Evolutionary conservation across 108 stramenopile species (phyloP), one percentile per base, ranked within the genome.

Genomic region (Nitzschia sp.): DNA sequence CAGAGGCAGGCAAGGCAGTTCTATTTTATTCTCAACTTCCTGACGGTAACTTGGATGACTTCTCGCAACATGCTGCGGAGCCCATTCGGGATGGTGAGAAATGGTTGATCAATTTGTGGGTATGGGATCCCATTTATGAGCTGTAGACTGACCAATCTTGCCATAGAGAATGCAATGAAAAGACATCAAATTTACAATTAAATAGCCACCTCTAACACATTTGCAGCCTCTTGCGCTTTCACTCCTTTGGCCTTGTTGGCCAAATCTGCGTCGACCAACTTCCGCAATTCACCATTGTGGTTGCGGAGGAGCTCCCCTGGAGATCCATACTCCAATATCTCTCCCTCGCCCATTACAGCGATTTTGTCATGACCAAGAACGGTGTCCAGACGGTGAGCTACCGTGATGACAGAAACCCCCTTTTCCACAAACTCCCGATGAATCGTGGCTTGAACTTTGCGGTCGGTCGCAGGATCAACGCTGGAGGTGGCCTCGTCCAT

Each of bases 321-420:
- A 26, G 71, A 43, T 6, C 86, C 92, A 54, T 81, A 86, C 73
- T 97, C 96, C 44, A 83, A 65, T 6, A 96, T 63, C 15, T 71
- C 29, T 0, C 98, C 98, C 61, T 79, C 76, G 11, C 88, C 94
- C 25, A 99, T 72, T 2, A 97, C 98, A 56, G 94, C 80, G 39
- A 99, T 93, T 37, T 81, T 82, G 70, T 97, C 97, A 60, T 90
- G 96, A 14, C 90, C 93, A 21, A 89, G 66, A 3, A 99, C 88
- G 3, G 96, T 97, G 40, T 95, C 88, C 17, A 95, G 70, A 25
- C 96, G 82, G 60, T 97, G 96, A 0, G 94, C 94, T 17, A 97
- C 89, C 34, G 93, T 93, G 29, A 97, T 80, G 19, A 94, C 88
- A 9, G 94, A 92, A 9, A 83, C 82, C 26, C 88, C 92, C 58